These are phyloP conservation scores for Scedosporium aurantiacum DNA, from an alignment of 2,329 filamentous ascomycete genomes.

Conservation along the genomic window DNA sequence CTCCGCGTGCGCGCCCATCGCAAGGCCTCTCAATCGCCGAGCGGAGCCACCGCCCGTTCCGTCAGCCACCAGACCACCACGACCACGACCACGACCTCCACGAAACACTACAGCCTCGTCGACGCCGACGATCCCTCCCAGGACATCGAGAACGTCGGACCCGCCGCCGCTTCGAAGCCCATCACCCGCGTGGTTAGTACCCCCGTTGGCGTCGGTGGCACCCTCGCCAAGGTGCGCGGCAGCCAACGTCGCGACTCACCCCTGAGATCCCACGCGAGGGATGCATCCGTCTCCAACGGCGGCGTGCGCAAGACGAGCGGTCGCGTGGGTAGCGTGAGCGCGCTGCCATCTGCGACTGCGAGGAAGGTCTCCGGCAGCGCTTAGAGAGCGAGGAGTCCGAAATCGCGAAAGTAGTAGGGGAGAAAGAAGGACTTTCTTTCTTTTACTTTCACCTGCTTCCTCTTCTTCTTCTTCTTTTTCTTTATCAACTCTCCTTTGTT, in stretches of 20 bases:
- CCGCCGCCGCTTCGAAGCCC: slow-evolving; percentile 33
- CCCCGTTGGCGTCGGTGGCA: slow-evolving; percentile 24
- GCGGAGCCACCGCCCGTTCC: slow-evolving; percentile 34
- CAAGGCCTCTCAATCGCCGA: slow-evolving; percentile 36
- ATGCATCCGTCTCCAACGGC: not conserved
- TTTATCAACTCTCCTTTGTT: not conserved
- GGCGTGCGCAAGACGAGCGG: slow-evolving; percentile 57
- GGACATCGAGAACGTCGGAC: slow-evolving; percentile 60
- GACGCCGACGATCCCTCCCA: slow-evolving; percentile 59
- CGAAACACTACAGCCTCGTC: slow-evolving; percentile 31
- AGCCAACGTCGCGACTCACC: slow-evolving; percentile 29
- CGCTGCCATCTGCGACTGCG: slow-evolving; percentile 30
- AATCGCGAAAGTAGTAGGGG: not conserved
- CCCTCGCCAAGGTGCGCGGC: slow-evolving; percentile 55
- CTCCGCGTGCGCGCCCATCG: slow-evolving; percentile 60
- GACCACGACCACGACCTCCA: slow-evolving; percentile 38
- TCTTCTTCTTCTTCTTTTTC: not conserved
- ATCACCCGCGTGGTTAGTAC: slow-evolving; percentile 45
- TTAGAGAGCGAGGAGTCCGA: not conserved
- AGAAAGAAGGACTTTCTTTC: not conserved
- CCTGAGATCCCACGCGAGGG: slow-evolving; percentile 37
- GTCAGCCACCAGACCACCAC: slow-evolving; percentile 63
- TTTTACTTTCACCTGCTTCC: not conserved
- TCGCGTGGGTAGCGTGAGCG: slow-evolving; percentile 49
- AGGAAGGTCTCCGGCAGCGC: slow-evolving; percentile 39